These are phyloP conservation scores for Rubia yunnanensis DNA, from an alignment of 257 asterid species.

Conservation along the genomic window DNA sequence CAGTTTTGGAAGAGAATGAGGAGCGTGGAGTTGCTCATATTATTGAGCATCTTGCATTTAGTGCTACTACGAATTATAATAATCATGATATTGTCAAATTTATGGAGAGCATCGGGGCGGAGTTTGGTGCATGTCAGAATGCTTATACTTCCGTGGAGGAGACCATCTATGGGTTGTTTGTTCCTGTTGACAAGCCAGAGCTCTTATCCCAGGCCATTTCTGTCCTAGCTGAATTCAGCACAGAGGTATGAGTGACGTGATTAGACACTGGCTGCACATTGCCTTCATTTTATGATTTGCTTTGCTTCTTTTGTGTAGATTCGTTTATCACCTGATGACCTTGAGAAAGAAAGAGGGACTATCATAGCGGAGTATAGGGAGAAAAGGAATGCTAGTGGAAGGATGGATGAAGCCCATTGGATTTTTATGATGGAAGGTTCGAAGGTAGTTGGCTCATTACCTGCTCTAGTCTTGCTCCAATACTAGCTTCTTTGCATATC, in stretches of 20 bases:
- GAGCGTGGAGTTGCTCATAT: conserved; percentile 99
- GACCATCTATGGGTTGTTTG: conserved; percentile 85
- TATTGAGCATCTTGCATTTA: conserved; percentile 94
- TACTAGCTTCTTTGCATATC: not conserved
- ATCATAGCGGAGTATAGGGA: conserved; percentile 85
- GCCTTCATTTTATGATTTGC: not conserved
- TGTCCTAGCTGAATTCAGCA: conserved; percentile 81
- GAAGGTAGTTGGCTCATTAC: conserved; percentile 30
- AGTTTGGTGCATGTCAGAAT: conserved; percentile 95
- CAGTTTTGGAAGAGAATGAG: conserved; percentile 94
- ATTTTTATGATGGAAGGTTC: conserved; percentile 97
- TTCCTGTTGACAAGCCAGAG: conserved; percentile 91
- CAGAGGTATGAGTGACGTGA: conserved; percentile 46
- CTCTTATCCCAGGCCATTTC: conserved; percentile 82
- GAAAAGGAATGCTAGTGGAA: conserved; percentile 78
- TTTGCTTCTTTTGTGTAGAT: conserved; percentile 37
- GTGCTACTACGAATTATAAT: conserved; percentile 84
- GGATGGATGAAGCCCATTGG: conserved; percentile 98
- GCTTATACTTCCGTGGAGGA: conserved; percentile 89
- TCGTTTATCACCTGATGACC: conserved; percentile 65
- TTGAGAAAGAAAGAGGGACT: conserved; percentile 97
- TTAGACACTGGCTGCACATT: not conserved
- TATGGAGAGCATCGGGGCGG: conserved; percentile 94
- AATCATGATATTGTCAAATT: conserved; percentile 87
- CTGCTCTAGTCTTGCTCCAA: too few relatives aligned